Evolutionary conservation across 164 flowering plant species (phyloP), one percentile per base, ranked within the genome.

Genomic region (Dillenia turbinata): DNA sequence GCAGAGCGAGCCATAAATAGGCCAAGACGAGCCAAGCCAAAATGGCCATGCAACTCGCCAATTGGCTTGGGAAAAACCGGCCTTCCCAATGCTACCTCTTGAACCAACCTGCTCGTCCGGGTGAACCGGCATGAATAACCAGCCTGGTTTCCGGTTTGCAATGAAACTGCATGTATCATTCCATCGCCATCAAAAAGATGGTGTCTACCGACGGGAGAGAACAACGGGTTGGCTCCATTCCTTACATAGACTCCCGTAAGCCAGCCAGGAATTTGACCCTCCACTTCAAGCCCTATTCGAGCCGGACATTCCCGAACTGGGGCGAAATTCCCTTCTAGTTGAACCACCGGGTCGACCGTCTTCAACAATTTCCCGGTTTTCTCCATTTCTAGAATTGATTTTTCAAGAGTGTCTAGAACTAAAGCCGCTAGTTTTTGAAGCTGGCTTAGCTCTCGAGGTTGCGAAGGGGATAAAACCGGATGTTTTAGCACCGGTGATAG

Each of bases 41-140:
- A 53, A 51, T 71, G 79, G 11, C 86, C 86, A 48, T 82, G 83
- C 12, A 82, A 64, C 80, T 82, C 83, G 2, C 86, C 80, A 9
- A 77, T 73, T 10, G 79, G 66, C 49, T 78, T 82, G 4, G 82
- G 82, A 47, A 75, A 82, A 16, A 76, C 5, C 0, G 69, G 49
- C 58, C 72, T 51, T 0, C 86, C 82, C 12, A 68, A 10, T 9
- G n/a, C 44, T 9, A 50, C 46, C 49, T 79, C 82, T 5, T 72
- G 82, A 17, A 24, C 60, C 13, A 82, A 64, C 56, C 82, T 49
- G 69, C 59, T 66, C 15, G 81, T 77, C 8, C 56, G 66, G 5
- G 81, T 77, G 74, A 56, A 71, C 54, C 81, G 61, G 60, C 81
- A 69, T 50, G 67, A 44, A 26, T 77, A 77, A 47, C 73, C 69